These are phyloP conservation scores for Colletotrichum lini DNA, from an alignment of 2,329 filamentous ascomycete genomes.

Conservation along the genomic window DNA sequence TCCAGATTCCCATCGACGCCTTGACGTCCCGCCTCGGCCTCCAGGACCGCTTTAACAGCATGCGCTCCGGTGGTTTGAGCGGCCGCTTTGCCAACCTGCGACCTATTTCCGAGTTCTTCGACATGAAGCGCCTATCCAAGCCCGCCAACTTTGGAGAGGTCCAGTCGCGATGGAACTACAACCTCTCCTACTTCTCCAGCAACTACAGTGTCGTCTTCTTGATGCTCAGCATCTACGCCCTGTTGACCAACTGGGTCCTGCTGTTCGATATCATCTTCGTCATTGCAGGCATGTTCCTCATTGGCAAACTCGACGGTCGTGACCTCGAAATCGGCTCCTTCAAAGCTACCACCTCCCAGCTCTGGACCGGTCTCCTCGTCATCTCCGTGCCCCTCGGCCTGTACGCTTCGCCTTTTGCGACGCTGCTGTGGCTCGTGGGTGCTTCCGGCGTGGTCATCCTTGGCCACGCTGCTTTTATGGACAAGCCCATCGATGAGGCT, in stretches of 20 bases:
- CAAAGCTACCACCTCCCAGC: conserved; percentile 89
- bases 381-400: conserved; percentile 88
- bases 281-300: conserved; percentile 88
- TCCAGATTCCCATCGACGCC: conserved; percentile 93
- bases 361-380: conserved; percentile 90
- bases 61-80: conserved; percentile 83
- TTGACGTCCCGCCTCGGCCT: conserved; percentile 93
- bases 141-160: conserved; percentile 91
- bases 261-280: conserved; percentile 95
- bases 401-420: conserved; percentile 86
- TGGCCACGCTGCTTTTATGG: conserved; percentile 95
- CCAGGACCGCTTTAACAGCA: conserved; percentile 84
- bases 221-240: conserved; percentile 95
- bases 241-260: conserved; percentile 88
- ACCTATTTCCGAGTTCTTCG: conserved; percentile 93
- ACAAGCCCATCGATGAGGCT: conserved; percentile 99
- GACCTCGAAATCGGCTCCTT: conserved; percentile 90
- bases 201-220: conserved; percentile 96
- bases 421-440: conserved; percentile 94
- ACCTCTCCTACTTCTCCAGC: conserved; percentile 96
- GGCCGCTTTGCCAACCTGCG: conserved; percentile 93
- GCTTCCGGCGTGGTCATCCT: conserved; percentile 94
- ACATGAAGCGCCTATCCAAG: conserved; percentile 96
- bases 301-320: conserved; percentile 88
- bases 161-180: conserved; percentile 96